phyloP scores from a whole-genome alignment of 495 filamentous ascomycete species.

The Bombardia bombarda region DNA sequence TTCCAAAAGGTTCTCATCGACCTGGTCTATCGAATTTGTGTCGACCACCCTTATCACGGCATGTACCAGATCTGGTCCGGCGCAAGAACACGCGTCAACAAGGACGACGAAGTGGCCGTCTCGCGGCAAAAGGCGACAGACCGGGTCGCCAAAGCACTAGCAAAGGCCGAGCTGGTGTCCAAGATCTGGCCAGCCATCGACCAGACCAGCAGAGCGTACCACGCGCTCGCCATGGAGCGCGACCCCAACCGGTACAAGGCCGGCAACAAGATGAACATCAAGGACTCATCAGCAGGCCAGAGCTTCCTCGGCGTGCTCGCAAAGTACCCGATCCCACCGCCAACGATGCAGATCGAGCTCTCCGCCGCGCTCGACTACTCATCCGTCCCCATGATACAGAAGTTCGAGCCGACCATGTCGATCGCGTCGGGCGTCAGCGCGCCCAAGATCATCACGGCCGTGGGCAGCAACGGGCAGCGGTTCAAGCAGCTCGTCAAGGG shows the following conservation, averaged over 20 bases:
- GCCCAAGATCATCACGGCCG: constrained; percentile 80
- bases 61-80: constrained; percentile 93
- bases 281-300: constrained; percentile 47
- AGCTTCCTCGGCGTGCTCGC: constrained; percentile 49
- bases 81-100: constrained; percentile 52
- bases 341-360: constrained; percentile 79
- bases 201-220: constrained; percentile 65
- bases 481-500: constrained; percentile 93
- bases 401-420: constrained; percentile 61
- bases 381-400: constrained; percentile 58
- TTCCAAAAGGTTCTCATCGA: constrained; percentile 71
- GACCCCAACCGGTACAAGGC: constrained; percentile 50
- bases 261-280: constrained; percentile 56
- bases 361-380: constrained; percentile 68
- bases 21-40: constrained; percentile 72
- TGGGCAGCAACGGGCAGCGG: constrained; percentile 62
- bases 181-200: constrained; percentile 60
- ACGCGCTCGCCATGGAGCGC: constrained; percentile 61
- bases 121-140: constrained; percentile 66
- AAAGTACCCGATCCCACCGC: constrained; percentile 66
- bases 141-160: constrained; percentile 53
- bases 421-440: constrained; percentile 87
- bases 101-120: constrained; percentile 63
- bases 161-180: constrained; percentile 30
- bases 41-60: constrained; percentile 89